phyloP scores from a whole-genome alignment of 768 basidiomycete genomes.

The Mrakia blollopis region DNA sequence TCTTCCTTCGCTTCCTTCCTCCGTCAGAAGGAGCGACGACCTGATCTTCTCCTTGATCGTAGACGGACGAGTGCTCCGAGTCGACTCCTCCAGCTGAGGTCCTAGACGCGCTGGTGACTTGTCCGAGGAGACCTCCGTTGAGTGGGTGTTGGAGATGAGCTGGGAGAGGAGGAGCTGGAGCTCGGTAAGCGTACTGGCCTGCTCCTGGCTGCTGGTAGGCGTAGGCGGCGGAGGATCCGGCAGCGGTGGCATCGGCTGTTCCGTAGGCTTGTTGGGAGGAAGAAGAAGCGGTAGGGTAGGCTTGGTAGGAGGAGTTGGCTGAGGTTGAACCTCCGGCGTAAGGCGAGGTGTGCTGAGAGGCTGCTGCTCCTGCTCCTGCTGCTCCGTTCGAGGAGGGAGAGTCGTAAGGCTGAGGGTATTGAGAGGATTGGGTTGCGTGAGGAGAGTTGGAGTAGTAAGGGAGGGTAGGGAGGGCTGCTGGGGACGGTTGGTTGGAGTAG shows the following conservation, averaged over 20 bases:
- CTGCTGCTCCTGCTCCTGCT: too few species aligned
- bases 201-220: background rate
- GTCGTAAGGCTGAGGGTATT: background rate
- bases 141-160: conserved; percentile 6
- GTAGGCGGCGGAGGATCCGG: background rate
- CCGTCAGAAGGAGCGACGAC: background rate
- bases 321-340: background rate
- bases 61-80: conserved; percentile 12
- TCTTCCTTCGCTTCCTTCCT: background rate
- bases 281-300: background rate
- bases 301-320: background rate
- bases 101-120: conserved; percentile 8
- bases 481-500: background rate
- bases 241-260: background rate
- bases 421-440: background rate
- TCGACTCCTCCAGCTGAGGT: background rate
- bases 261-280: background rate
- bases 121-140: background rate
- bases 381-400: background rate
- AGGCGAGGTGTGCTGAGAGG: background rate
- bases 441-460: background rate
- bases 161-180: background rate
- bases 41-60: background rate
- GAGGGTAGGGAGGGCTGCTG: background rate
- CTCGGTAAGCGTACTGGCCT: conserved; percentile 4